Evolutionary conservation across 805 yeast species (phyloP), one percentile per base, ranked within the genome.

Genomic region (Sugiyamaella marilandica): DNA sequence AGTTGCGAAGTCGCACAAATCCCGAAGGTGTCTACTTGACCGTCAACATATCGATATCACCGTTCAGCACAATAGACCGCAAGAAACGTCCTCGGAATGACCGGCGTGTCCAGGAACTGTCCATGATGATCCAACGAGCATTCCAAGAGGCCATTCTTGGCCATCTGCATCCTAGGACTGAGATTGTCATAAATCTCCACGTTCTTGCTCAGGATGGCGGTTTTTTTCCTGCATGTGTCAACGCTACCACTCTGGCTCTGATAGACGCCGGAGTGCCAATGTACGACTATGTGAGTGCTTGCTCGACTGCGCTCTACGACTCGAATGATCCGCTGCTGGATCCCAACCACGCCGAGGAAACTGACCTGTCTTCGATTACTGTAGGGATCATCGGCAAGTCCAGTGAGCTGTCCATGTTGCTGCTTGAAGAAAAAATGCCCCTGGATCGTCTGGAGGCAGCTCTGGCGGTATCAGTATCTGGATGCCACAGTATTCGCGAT

Each of bases 201-300:
- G 90, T 94, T 0, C 73, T 94, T 50, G 82, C 89, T 11, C 88
- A 89, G 63, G 99, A 94, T 64, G 99, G 99, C 36, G 96, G 96
- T 0, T 65, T 92, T 24, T 68, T 92, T 57, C 80, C 96, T 0
- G 76, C 86, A 0, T 81, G 94, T 59, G 76, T 88, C 41, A 94
- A 94, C 65, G 87, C 97, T 9, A 80, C 87, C 41, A 88, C 97
- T 1, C 72, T 94, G 61, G 97, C 96, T 0, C 74, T 94, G 43
- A 82, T 94, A 33, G 98, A 94, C 70, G 97, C 98, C 1, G 98
- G 98, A 47, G 84, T 94, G 45, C 85, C 97, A 4, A 84, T 94
- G 85, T 86, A 85, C 64, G 98, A 94, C 66, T 91, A 88, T 65
- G 85, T 92, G 13, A 80, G 89, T 51, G 82, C 95, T 0, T 79